Base-by-base conservation (phyloP, 2,329 filamentous ascomycete species). In the Chaetomium sp. region DNA sequence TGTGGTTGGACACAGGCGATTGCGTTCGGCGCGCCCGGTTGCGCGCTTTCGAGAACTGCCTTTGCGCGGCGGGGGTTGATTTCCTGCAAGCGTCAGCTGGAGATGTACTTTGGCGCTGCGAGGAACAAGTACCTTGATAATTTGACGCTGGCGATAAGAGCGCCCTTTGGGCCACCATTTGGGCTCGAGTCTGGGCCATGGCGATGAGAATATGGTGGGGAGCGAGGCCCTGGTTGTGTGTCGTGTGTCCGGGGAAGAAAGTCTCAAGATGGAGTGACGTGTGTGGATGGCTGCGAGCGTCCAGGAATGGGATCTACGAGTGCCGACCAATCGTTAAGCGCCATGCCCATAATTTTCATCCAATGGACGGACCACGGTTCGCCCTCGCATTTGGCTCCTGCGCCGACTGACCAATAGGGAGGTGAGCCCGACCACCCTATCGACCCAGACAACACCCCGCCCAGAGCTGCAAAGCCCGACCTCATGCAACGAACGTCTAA, bases 41-140 rank as follows among this genome's bases (percentile, higher is more conserved):
- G 49, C 54, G 56, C 49, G 49, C 49, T 55, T 53, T 46, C 49
- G 53, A 37, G 44, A 55, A 37, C 53, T 59, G 55, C 51, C 45
- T 57, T 49, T 52, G 48, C 54, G 54, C 52, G 54, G 52, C 56
- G 35, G 48, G 52, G 33, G 44, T 46, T 33, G 44, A 46, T 46
- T 35, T 46, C 6, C 44, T 46, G 44, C 27, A 46, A 35, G 44
- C 44, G 32, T 46, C 44, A 46, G 44, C 44, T 8, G 44, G 19
- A 41, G 38, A 41, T 41, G 38, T 41, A 10, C 38, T 41, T 41
- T 41, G 38, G 38, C 5, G 38, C 38, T 41, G 10, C 38, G 38
- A 41, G 14, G 10, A 41, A 41, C 14, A 41, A 12, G 38, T 41
- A 41, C 38, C 38, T 41, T 41, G 38, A 41, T 11, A 5, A 41